Conservation (phyloP, 768 basidiomycete species). For the Tylopilus sp. region DNA sequence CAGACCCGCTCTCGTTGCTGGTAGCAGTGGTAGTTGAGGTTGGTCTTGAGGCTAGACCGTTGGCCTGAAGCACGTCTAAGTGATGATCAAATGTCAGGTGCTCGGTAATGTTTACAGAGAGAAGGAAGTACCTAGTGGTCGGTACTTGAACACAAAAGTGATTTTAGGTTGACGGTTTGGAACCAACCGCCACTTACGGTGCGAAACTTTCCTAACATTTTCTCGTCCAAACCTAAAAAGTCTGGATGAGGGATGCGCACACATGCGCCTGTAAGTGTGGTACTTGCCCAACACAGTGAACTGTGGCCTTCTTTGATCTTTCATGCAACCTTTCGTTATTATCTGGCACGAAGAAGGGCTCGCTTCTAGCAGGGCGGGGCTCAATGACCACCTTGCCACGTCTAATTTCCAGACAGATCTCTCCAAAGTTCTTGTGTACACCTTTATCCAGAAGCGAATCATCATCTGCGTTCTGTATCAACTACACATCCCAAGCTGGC, state of each 20-base stretch:
- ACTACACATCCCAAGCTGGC: no score
- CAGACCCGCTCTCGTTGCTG: not conserved
- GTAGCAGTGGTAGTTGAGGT: not conserved
- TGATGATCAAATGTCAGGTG: not conserved
- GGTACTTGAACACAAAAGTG: conserved; percentile 21
- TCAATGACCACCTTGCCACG: not conserved
- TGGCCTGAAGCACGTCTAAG: conserved; percentile 18
- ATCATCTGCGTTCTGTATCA: conserved; percentile 13
- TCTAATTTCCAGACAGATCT: conserved; percentile 7
- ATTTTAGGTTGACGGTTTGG: conserved; percentile 4
- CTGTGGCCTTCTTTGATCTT: conserved; percentile 19
- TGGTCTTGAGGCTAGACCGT: conserved; percentile 14
- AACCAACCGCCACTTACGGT: not conserved
- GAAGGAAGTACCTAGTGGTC: conserved; percentile 11
- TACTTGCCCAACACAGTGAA: conserved; percentile 18
- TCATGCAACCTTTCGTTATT: conserved; percentile 16
- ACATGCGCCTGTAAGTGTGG: no score
- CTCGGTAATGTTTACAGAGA: not conserved
- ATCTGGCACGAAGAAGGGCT: no score
- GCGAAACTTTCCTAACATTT: accelerated
- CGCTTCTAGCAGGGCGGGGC: accelerated
- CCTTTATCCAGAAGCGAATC: conserved; percentile 13
- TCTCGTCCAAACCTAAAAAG: conserved; percentile 12
- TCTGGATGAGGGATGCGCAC: not conserved
- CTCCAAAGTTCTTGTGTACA: conserved; percentile 9